phyloP scores from a whole-genome alignment of 495 filamentous ascomycete species.

The Evansstolkia leycettana region DNA sequence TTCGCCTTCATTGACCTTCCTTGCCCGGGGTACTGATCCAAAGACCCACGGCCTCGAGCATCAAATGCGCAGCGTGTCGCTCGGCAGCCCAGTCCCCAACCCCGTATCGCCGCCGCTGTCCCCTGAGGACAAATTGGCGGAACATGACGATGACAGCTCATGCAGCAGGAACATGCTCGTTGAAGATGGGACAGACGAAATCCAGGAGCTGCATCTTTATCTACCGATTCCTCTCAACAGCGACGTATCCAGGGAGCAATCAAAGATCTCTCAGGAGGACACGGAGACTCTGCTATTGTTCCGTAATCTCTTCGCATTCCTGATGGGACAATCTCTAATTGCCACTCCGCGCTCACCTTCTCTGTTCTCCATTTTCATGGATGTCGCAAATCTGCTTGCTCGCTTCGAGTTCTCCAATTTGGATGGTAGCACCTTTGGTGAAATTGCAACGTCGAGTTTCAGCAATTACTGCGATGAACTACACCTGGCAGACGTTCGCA shows the following conservation, averaged over 20 bases:
- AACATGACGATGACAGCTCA: conserved; percentile 31
- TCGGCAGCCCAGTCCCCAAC: conserved; percentile 23
- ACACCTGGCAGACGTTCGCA: conserved; percentile 63
- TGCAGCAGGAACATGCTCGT: conserved; percentile 30
- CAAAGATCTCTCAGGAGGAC: conserved; percentile 38
- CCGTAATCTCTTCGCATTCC: conserved; percentile 85
- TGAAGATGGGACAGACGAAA: conserved; percentile 28
- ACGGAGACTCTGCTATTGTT: conserved; percentile 60
- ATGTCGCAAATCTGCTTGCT: conserved; percentile 54
- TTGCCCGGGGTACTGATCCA: conserved; percentile 52
- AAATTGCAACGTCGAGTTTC: conserved; percentile 65
- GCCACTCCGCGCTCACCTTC: conserved; percentile 55
- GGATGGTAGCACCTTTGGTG: conserved; percentile 73
- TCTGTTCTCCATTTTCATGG: conserved; percentile 62
- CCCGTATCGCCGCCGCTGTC: conserved; percentile 31
- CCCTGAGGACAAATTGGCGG: conserved; percentile 19
- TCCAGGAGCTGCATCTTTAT: conserved; percentile 55
- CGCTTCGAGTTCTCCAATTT: conserved; percentile 68
- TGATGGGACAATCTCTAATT: conserved; percentile 69
- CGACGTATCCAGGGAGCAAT: conserved; percentile 29
- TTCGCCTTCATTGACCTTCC: conserved; percentile 53
- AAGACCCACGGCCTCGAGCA: conserved; percentile 24
- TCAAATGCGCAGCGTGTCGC: conserved; percentile 25
- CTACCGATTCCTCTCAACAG: conserved; percentile 47
- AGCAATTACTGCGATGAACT: conserved; percentile 65